Conservation (phyloP, 768 basidiomycete genomes). For the Collybia sordida region DNA sequence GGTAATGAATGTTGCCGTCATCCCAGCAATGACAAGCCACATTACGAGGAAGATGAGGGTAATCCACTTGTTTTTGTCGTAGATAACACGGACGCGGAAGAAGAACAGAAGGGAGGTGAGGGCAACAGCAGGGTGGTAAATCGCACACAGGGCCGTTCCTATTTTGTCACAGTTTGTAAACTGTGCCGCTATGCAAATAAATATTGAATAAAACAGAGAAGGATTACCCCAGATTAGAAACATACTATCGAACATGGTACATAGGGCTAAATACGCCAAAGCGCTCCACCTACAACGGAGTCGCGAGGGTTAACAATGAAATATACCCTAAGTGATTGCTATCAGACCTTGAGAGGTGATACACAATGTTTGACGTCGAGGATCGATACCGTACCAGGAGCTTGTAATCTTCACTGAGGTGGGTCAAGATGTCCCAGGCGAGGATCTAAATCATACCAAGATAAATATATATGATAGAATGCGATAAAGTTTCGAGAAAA, state of each 20-base stretch:
- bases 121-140: not conserved
- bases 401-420: conserved; percentile 1
- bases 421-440: conserved; percentile 2
- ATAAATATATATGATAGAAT: no score
- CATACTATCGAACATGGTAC: conserved; percentile 1
- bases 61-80: not conserved
- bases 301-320: no score
- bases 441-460: conserved; percentile 5
- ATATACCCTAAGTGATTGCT: no score
- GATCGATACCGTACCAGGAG: not conserved
- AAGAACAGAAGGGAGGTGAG: conserved; percentile 1
- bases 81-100: conserved; percentile 1
- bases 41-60: not conserved
- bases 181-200: not conserved
- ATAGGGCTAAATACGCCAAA: not conserved
- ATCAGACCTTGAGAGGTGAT: conserved; percentile 4
- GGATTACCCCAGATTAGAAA: not conserved
- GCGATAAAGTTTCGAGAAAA: no score
- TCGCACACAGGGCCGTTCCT: not conserved
- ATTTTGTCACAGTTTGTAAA: not conserved
- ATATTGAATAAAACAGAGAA: not conserved
- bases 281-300: not conserved
- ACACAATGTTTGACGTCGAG: not conserved
- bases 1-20: not conserved
- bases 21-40: not conserved